Percentiles rank a stretch among this genome's conserved stretches.
Conservation (phyloP, 169 alveolate genomes). For the Cryptosporidium meleagridis region DNA sequence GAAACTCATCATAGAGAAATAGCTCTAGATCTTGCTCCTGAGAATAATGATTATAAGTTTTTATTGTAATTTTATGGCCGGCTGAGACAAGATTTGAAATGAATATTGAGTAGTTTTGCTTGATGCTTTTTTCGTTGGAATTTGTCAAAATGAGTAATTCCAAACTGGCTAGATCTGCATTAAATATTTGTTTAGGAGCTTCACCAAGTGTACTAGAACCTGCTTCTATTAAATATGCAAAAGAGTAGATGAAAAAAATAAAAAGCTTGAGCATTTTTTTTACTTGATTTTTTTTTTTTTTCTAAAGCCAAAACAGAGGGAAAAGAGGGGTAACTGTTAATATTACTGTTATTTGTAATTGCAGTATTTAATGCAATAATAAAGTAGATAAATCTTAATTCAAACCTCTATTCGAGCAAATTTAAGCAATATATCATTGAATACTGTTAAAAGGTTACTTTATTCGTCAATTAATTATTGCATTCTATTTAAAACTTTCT, state of each 20-base stretch:
- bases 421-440: not conserved
- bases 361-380: too few species aligned
- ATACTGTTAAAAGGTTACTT: not conserved
- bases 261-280: constrained; percentile 7
- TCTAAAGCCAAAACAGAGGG: constrained; percentile 48
- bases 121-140: constrained; percentile 16
- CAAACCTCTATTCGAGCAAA: not conserved
- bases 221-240: not conserved
- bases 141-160: constrained; percentile 39
- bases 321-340: constrained; percentile 37
- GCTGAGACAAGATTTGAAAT: constrained; percentile 10
- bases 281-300: constrained; percentile 17
- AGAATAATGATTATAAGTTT: constrained; percentile 1
- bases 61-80: constrained; percentile 25
- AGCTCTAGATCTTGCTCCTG: constrained; percentile 9
- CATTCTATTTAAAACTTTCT: not conserved
- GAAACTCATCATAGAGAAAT: constrained; percentile 17
- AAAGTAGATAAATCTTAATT: not conserved
- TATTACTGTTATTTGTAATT: not conserved
- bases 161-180: not conserved
- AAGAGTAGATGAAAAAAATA: not conserved
- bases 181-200: not conserved
- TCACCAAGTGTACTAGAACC: constrained; percentile 20
- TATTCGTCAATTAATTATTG: too few species aligned
- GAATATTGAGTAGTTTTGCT: constrained; percentile 4